Percentiles rank a stretch among this genome's conserved stretches.
phyloP scores from a whole-genome alignment of 139 green algal species.

The Chlorella sp. region DNA sequence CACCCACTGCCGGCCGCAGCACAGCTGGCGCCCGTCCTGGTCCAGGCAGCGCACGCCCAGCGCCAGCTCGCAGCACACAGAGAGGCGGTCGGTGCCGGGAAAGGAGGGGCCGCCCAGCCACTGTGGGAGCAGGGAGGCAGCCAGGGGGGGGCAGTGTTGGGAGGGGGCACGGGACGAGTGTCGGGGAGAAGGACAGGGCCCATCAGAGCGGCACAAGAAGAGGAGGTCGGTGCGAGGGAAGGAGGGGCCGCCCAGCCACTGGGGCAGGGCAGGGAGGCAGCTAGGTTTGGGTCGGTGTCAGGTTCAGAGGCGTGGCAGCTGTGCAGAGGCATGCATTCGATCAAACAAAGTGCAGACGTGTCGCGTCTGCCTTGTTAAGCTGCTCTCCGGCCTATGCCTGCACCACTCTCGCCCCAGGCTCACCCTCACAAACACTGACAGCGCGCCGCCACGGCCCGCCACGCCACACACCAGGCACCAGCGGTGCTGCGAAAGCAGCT shows the following conservation, averaged over 20 bases:
- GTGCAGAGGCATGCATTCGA: too few species aligned
- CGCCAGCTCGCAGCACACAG: constrained; percentile 4
- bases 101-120: constrained; percentile 16
- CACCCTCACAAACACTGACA: not conserved
- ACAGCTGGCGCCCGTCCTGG: not conserved
- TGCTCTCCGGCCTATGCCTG: not conserved
- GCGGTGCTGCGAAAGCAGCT: not conserved
- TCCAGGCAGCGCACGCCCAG: not conserved
- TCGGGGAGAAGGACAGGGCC: not conserved
- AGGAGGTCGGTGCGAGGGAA: not conserved
- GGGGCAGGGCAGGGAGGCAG: not conserved
- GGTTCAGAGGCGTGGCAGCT: too few species aligned
- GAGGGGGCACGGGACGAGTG: not conserved
- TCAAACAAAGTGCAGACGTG: too few species aligned
- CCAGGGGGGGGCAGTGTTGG: too few species aligned
- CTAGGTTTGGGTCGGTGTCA: not conserved
- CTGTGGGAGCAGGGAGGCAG: not conserved
- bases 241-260: constrained; percentile 20
- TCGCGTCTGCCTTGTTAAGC: not conserved
- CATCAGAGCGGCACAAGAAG: not conserved
- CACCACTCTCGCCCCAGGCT: not conserved
- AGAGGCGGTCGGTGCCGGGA: not conserved
- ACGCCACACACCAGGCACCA: constrained; percentile 5
- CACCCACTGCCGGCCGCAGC: not conserved
- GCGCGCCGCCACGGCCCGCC: too few species aligned